Evolutionary conservation across 805 yeast species (phyloP).

Genomic region (Metschnikowia kofuensis): DNA sequence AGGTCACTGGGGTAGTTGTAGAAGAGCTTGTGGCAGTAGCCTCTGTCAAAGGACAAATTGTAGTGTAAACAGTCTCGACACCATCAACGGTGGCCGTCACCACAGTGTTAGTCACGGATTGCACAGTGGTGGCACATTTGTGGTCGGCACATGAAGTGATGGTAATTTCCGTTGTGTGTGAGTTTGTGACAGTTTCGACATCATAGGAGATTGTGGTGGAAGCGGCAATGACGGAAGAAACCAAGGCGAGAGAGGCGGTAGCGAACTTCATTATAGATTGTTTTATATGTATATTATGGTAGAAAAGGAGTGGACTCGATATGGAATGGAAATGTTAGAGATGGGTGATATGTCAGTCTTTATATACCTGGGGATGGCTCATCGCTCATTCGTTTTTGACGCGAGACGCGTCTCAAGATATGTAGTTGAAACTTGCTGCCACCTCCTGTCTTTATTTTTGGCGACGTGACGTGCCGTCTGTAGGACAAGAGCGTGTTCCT

Average conservation of each 20-base stretch:
- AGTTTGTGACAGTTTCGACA: conserved; percentile 18
- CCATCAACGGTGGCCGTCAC: conserved; percentile 28
- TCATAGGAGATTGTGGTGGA: conserved; percentile 18
- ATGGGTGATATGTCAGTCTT: neutral
- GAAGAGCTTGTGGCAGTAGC: neutral
- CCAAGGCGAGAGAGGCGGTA: conserved; percentile 18
- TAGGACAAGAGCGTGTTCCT: conserved; percentile 1
- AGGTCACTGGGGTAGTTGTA: conserved; percentile 7
- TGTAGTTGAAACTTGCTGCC: neutral
- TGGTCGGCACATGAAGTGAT: conserved; percentile 25
- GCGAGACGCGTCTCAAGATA: conserved; percentile 3
- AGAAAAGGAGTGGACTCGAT: neutral
- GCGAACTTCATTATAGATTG: conserved; percentile 22
- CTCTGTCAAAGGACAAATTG: conserved; percentile 18
- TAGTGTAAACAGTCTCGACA: conserved; percentile 22
- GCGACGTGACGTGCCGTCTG: conserved; percentile 4
- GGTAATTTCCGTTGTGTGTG: conserved; percentile 27
- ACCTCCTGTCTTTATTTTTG: conserved; percentile 1
- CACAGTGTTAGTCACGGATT: conserved; percentile 13
- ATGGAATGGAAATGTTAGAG: too few species aligned
- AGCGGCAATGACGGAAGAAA: conserved; percentile 21
- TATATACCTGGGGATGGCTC: neutral
- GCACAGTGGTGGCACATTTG: conserved; percentile 19
- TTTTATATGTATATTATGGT: neutral
- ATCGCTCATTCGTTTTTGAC: neutral